Conservation (phyloP, 2,329 filamentous ascomycete species). For the Teratosphaeria nubilosa region DNA sequence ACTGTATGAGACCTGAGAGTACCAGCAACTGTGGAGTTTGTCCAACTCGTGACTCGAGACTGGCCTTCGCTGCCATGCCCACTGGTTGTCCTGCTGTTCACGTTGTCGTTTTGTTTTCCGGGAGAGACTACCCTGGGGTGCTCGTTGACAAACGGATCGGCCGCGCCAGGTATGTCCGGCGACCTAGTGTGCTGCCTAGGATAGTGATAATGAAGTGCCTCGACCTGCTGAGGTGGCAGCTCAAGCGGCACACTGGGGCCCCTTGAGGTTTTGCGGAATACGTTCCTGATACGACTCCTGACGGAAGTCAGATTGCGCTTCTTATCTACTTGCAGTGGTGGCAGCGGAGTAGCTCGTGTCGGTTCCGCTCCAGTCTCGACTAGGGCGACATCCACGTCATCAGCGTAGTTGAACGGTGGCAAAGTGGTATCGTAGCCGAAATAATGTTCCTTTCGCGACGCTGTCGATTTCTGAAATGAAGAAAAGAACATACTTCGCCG, state of each 20-base stretch:
- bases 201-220: conserved; percentile 26
- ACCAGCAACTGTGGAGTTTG: conserved; percentile 50
- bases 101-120: no score
- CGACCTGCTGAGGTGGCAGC: conserved; percentile 42
- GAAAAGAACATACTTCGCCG: conserved; percentile 35
- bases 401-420: conserved; percentile 19
- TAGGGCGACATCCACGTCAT: conserved; percentile 4
- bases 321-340: neutral
- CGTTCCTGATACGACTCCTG: conserved; percentile 50
- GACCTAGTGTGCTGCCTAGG: neutral
- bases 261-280: conserved; percentile 39
- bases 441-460: neutral
- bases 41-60: conserved; percentile 66
- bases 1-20: conserved; percentile 35
- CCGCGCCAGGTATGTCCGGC: neutral
- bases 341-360: neutral
- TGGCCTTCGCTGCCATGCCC: conserved; percentile 39
- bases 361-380: conserved; percentile 6
- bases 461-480: conserved; percentile 31
- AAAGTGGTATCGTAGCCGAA: conserved; percentile 17
- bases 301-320: conserved; percentile 55
- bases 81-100: conserved; percentile 31
- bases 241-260: conserved; percentile 28
- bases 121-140: conserved; percentile 17
- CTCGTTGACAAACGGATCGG: conserved; percentile 13